phyloP scores from a whole-genome alignment of 192 early-diverging fungal genomes.

The Mortierella hygrophila region DNA sequence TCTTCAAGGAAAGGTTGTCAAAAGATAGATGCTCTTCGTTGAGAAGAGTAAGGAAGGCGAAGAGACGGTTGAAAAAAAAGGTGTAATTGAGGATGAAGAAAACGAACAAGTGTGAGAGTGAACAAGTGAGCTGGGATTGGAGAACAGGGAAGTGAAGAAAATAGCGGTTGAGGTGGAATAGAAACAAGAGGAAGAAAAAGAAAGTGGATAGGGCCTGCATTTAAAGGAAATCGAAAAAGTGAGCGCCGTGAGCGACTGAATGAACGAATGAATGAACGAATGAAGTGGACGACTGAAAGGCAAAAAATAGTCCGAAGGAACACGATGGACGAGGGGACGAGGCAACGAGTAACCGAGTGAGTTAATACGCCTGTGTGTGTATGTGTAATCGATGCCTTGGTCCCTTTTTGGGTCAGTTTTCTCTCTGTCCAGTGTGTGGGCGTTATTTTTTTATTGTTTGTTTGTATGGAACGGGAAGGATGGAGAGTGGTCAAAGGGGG shows the following conservation, averaged over 20 bases:
- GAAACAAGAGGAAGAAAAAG: background rate
- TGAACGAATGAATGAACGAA: background rate
- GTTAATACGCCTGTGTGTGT: background rate
- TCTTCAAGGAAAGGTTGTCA: constrained; percentile 12
- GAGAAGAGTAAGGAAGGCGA: background rate
- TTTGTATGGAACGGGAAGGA: background rate
- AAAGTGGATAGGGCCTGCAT: background rate
- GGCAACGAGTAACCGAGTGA: background rate
- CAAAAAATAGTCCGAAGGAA: constrained; percentile 1
- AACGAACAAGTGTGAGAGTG: background rate
- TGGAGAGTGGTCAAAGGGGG: background rate
- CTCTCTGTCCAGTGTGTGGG: background rate
- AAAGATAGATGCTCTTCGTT: background rate
- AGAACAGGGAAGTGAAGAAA: background rate
- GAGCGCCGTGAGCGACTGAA: background rate
- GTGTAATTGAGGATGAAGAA: background rate
- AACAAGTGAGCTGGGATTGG: background rate
- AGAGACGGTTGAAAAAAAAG: background rate
- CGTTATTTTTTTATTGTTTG: background rate
- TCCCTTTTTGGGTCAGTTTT: background rate
- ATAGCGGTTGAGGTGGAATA: constrained; percentile 1
- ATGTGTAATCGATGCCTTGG: background rate
- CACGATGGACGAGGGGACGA: background rate
- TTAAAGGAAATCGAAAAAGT: background rate
- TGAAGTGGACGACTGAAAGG: background rate